Base-by-base conservation (phyloP, 805 yeast species). In the Scheffersomyces stipitis region DNA sequence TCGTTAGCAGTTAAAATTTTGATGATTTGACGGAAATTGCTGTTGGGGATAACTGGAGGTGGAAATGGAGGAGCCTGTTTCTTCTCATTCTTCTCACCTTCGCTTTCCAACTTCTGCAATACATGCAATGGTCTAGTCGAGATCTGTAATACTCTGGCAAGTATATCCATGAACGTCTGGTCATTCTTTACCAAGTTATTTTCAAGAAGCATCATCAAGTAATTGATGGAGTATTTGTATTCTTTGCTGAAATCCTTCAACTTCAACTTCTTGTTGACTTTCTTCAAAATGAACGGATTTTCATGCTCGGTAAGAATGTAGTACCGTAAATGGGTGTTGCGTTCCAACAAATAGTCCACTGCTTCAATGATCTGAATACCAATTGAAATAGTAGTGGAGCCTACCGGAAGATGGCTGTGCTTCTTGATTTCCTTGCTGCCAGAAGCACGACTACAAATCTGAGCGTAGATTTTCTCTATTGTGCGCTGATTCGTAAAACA, bases 351-450 rank as follows among this genome's bases (percentile, higher is more conserved):
- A 48, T 75, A 80, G 44, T 83, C 86, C 13, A 89, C 62, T 1
- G 85, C 81, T 42, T 86, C 95, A 30, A 90, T 69, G 3, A 83
- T 74, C 51, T 88, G 96, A 31, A 79, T 81, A 0, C 90, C 90
- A 15, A 88, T 83, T 8, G 76, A 66, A 8, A 82, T 62, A 0
- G 91, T 85, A 0, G 90, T 76, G 14, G 84, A 74, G 13, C 80
- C 83, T 4, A 66, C 51, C 2, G 93, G 91, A 46, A 77, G 49
- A 44, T 59, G 44, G 18, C 40, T 41, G n/a, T 40, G 51, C 24
- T 41, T 37, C 39, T 35, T 40, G 5, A 36, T 6, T 8, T 33
- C 28, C 24, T 36, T 36, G 8, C 32, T 38, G 12, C 26, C 49
- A 14, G 26, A 34, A 17, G 86, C 80, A 26, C 80, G 66, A 22